Evolutionary conservation across 495 filamentous ascomycete species (phyloP), one percentile per base, ranked within the genome.

Genomic region (Jackrogersella multiformis): DNA sequence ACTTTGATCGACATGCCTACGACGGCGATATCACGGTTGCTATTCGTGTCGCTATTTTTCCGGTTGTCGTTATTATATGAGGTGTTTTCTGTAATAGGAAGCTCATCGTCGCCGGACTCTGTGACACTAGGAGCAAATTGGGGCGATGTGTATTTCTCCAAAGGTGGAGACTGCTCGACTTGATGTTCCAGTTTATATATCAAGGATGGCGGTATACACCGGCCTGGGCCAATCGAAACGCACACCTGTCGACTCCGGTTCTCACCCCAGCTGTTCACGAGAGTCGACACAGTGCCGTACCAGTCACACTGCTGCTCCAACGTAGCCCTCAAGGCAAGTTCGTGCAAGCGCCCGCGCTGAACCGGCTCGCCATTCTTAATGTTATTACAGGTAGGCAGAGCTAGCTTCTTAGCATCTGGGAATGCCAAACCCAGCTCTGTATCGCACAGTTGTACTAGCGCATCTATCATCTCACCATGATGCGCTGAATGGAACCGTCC

Each of bases 1-100:
- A 81, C 73, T 1, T 81, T 78, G 49, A 75, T 76, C 0, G 83
- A 76, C 82, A 85, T 84, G 0, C 85, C 84, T 16, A 87, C 71
- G 4, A 87, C 76, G 1, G 84, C 84, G 52, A 87, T 81, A 26
- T 46, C 42, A 0, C 23, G 1, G 18, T 78, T 81, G 23, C 73
- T 60, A 16, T 76, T 72, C 9, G n/a, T 8, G 13, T 49, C n/a
- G 15, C 9, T 10, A 13, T 18, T 20, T 26, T 0, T 32, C 0
- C 0, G 9, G 18, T 49, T 16, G n/a, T 5, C 15, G 24, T 18
- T 10, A 26, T 28, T 0, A 3, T 30, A 16, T 3, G 23, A 23
- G 8, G 18, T 12, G 6, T 26, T 46, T 1, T 23, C 6, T 7
- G 10, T 23, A 1, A 18, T 6, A 49, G 45, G 24, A 7, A 15